These are phyloP conservation scores for Tricholoma matsutake DNA, from an alignment of 768 basidiomycete species.

Conservation along the genomic window DNA sequence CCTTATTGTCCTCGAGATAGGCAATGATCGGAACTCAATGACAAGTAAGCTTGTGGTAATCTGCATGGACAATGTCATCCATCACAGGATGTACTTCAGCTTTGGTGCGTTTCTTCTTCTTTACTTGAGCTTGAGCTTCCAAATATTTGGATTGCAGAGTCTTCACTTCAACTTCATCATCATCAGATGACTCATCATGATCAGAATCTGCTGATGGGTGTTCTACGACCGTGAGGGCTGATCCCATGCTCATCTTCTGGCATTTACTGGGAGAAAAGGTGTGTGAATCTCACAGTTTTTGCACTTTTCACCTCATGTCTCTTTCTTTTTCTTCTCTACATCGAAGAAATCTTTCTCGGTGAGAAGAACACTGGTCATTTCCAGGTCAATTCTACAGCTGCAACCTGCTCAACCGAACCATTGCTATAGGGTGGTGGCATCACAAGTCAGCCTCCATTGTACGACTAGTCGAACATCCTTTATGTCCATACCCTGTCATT, in stretches of 20 bases:
- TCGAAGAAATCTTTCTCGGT: background rate
- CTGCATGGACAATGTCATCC: background rate
- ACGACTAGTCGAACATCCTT: background rate
- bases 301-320: background rate
- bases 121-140: background rate
- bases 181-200: background rate
- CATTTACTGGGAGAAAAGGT: background rate
- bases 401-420: background rate
- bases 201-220: background rate
- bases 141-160: background rate
- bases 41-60: background rate
- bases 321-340: background rate
- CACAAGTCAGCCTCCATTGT: background rate
- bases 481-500: background rate
- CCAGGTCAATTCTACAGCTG: background rate
- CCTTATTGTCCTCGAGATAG: background rate
- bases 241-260: background rate
- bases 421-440: background rate
- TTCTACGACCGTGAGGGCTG: background rate
- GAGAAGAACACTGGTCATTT: background rate
- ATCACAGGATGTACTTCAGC: background rate
- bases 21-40: background rate
- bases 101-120: background rate
- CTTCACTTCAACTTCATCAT: background rate
- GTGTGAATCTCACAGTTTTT: background rate